A percentile compares a stretch with the other conserved stretches of the same genome.
phyloP scores from a whole-genome alignment of 257 asterid species.

The Solanum sparsipilum region DNA sequence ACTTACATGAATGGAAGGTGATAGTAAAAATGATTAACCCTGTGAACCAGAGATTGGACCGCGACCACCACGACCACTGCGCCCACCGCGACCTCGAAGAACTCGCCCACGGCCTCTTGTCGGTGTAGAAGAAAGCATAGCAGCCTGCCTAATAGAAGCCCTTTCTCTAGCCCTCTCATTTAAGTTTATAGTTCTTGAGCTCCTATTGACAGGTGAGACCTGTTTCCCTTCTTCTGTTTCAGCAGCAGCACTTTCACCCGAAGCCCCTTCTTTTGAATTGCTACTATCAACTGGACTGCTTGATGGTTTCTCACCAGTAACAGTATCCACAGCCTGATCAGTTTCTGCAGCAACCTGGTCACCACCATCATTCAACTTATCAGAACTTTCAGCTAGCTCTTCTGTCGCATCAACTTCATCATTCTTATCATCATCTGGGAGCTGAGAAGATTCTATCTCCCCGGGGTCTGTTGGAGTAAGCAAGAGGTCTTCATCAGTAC shows the following conservation, averaged over 20 bases:
- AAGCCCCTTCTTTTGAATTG: conserved; percentile 35
- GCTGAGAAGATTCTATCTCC: conserved; percentile 40
- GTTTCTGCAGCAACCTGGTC: conserved; percentile 32
- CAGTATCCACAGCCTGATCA: conserved; percentile 18
- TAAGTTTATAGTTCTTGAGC: conserved; percentile 59
- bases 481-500: conserved; percentile 23
- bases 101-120: conserved; percentile 56
- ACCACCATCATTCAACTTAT: conserved; percentile 22
- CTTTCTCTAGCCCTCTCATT: conserved; percentile 55
- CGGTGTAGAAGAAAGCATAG: conserved; percentile 21
- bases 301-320: conserved; percentile 26
- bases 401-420: conserved; percentile 19
- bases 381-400: conserved; percentile 22
- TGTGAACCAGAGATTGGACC: conserved; percentile 29
- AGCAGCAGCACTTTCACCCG: conserved; percentile 12
- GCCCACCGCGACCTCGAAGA: conserved; percentile 46
- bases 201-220: conserved; percentile 19
- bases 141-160: conserved; percentile 45
- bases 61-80: conserved; percentile 57
- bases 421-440: conserved; percentile 39
- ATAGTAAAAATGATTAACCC: not conserved
- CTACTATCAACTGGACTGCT: conserved; percentile 26
- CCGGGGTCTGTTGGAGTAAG: conserved; percentile 35
- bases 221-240: conserved; percentile 19
- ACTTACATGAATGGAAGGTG: not conserved